Evolutionary conservation across 495 filamentous ascomycete genomes (phyloP).

Genomic region (Penicillium robsamsonii): DNA sequence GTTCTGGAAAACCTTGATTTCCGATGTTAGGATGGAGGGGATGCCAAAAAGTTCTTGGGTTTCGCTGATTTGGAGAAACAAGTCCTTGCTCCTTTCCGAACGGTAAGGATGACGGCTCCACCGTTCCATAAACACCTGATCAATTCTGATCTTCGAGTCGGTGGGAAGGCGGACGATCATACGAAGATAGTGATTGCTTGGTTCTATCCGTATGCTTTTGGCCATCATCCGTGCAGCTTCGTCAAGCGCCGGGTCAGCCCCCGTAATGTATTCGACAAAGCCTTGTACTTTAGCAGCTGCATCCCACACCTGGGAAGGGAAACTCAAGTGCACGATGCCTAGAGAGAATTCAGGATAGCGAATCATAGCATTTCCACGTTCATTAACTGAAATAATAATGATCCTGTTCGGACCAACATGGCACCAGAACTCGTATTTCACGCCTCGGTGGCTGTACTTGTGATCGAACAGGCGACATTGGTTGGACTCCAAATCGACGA

Average conservation of each 20-base stretch:
- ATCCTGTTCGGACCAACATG: slow-evolving; percentile 16
- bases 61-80: slow-evolving; percentile 42
- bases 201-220: slow-evolving; percentile 34
- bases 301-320: slow-evolving; percentile 48
- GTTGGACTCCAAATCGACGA: slow-evolving; percentile 32
- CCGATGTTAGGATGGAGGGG: slow-evolving; percentile 9
- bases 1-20: slow-evolving; percentile 25
- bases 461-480: slow-evolving; percentile 32
- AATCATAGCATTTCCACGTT: slow-evolving; percentile 27
- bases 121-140: slow-evolving; percentile 35
- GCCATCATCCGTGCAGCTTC: slow-evolving; percentile 27
- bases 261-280: slow-evolving; percentile 6
- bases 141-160: slow-evolving; percentile 20
- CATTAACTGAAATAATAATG: slow-evolving; percentile 53
- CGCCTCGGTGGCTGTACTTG: slow-evolving; percentile 22
- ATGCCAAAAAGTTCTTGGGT: slow-evolving; percentile 37
- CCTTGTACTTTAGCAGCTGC: slow-evolving; percentile 33
- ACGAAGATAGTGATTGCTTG: slow-evolving; percentile 8
- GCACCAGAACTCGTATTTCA: slow-evolving; percentile 55
- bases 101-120: slow-evolving; percentile 30
- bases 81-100: slow-evolving; percentile 18
- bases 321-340: slow-evolving; percentile 41
- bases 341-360: slow-evolving; percentile 15
- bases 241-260: slow-evolving; percentile 19
- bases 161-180: slow-evolving; percentile 22